Conservation (phyloP, 169 alveolate genomes). For the Plasmodium adleri region DNA sequence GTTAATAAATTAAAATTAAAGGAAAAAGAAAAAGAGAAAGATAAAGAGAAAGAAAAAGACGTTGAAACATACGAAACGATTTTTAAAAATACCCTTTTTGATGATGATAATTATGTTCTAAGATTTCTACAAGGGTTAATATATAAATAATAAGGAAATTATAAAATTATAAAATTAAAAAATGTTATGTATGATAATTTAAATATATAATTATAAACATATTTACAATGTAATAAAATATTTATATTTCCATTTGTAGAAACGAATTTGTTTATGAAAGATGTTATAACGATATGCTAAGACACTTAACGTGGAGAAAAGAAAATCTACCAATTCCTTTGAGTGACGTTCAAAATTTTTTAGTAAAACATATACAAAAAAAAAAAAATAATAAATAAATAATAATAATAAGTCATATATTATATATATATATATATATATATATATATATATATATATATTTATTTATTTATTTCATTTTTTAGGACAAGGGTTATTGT, state of each 20-base stretch:
- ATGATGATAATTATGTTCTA: constrained; percentile 81
- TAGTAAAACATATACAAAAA: constrained; percentile 13
- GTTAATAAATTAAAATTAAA: constrained; percentile 79
- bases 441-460: neutral
- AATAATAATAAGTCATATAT: neutral
- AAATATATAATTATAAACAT: no score
- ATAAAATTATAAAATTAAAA: neutral
- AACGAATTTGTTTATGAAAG: constrained; percentile 77
- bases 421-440: neutral
- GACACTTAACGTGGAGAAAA: constrained; percentile 82
- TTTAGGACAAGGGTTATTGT: constrained; percentile 80
- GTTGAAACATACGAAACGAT: constrained; percentile 63
- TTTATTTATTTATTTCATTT: neutral
- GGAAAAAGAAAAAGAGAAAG: constrained; percentile 15
- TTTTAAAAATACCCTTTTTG: constrained; percentile 78
- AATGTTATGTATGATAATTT: neutral
- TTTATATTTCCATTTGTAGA: neutral
- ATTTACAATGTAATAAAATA: no score
- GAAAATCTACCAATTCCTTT: constrained; percentile 80
- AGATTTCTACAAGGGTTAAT: constrained; percentile 81
- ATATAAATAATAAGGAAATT: neutral
- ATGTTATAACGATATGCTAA: constrained; percentile 79
- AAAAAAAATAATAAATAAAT: neutral
- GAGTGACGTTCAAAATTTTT: constrained; percentile 52
- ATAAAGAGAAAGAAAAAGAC: constrained; percentile 25